Base-by-base conservation (phyloP, 1,284 basidiomycete genomes). In the Puccinia brachypodii region DNA sequence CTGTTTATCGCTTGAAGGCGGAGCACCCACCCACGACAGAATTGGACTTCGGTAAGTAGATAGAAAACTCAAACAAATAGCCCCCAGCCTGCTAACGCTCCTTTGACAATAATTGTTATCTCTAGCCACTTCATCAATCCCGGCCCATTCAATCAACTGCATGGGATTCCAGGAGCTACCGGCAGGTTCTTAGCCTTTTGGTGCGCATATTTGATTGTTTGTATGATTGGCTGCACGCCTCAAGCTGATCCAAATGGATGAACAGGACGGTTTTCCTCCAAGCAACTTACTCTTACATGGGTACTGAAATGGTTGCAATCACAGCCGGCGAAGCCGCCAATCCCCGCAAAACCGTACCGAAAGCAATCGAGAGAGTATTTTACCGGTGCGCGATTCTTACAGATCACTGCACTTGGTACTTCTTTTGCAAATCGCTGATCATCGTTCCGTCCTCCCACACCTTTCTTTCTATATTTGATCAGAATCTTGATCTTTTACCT, bases 221-320 rank as follows among this genome's bases (percentile, higher is more conserved):
- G 3, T 89, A 88, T 62, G 83, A 85, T 77, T 82, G 87, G 50
- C 84, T 85, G 75, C 87, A 88, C 31, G 19, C 42, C 14, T 3
- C 2, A 56, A 38, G 38, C 56, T 58, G 31, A 42, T 68, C 8
- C 42, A 9, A n/a, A 25, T 42, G 2, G 3, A 19, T 38, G 47
- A 16, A 25, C 31, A 81, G 78, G 78, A 58, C 81, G 3, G 85
- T 94, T 92, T 88, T 88, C 93, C 33, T 92, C 89, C 22, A 89
- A 85, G 92, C 93, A 14, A 92, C 91, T 1, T 95, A 94, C 89
- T 93, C 92, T 1, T 93, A 92, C 89, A 91, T 93, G 90, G 93
- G 92, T 44, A 92, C 94, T 87, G 94, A 95, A 85, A 89, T 94
- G 82, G 91, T 94, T 73, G 92, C 92, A 8, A 90, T 93, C n/a